Evolutionary conservation across 164 flowering plant species (phyloP).

Genomic region (Sedum album): DNA sequence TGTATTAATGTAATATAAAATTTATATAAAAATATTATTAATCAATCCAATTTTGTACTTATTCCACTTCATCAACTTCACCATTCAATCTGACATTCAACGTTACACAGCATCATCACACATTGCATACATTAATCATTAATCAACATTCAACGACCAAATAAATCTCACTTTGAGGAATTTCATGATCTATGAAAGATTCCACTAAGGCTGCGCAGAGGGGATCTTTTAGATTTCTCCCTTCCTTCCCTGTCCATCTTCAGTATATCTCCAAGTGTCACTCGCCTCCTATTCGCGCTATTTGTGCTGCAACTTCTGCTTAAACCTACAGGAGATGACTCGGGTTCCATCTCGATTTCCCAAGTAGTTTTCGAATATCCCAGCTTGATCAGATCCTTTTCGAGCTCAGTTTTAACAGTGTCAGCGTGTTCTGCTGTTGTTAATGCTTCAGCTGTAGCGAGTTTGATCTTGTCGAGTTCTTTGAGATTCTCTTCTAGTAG

Average conservation of each 20-base stretch:
- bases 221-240: conserved; percentile 40
- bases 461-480: conserved; percentile 70
- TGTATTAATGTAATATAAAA: too few species aligned
- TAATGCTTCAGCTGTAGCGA: conserved; percentile 53
- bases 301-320: conserved; percentile 11
- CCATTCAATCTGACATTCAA: not conserved
- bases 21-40: too few species aligned
- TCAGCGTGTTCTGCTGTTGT: conserved; percentile 81
- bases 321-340: conserved; percentile 58
- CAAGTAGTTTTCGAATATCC: conserved; percentile 29
- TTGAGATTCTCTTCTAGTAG: conserved; percentile 55
- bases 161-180: not conserved
- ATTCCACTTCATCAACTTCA: too few species aligned
- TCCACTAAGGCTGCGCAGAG: conserved; percentile 53
- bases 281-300: conserved; percentile 32
- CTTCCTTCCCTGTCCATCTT: conserved; percentile 46
- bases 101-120: not conserved
- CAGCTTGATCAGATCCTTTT: conserved; percentile 58
- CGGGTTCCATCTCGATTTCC: conserved; percentile 78
- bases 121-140: not conserved
- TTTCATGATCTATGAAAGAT: conserved; percentile 46
- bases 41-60: too few species aligned
- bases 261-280: conserved; percentile 24
- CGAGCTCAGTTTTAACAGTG: conserved; percentile 71
- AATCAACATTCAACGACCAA: too few species aligned